phyloP scores from a whole-genome alignment of 805 yeast species.

The Nakazawaea holstii region DNA sequence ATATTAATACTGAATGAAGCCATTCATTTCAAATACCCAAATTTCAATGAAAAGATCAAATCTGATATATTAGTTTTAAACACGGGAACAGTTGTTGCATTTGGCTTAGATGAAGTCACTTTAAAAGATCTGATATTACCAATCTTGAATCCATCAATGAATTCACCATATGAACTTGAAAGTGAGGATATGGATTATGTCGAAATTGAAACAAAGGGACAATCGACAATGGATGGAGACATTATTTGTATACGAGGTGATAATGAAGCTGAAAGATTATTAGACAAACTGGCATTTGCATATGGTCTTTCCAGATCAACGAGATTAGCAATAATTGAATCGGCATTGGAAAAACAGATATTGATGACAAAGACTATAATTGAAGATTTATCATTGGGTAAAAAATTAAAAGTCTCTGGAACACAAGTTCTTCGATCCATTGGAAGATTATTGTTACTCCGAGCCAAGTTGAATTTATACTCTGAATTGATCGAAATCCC shows the following conservation, averaged over 20 bases:
- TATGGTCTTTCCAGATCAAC: constrained; percentile 86
- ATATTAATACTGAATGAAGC: constrained; percentile 65
- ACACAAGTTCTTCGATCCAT: constrained; percentile 62
- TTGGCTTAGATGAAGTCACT: constrained; percentile 67
- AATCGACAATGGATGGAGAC: constrained; percentile 52
- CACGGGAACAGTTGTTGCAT: constrained; percentile 77
- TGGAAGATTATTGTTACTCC: constrained; percentile 65
- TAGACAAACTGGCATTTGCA: constrained; percentile 86
- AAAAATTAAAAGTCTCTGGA: constrained; percentile 43
- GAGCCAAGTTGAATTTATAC: constrained; percentile 82
- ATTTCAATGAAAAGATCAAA: constrained; percentile 20
- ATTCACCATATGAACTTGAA: constrained; percentile 48
- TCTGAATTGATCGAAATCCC: constrained; percentile 90
- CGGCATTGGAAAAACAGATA: constrained; percentile 65
- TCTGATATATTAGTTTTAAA: constrained; percentile 63
- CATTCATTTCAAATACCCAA: constrained; percentile 41
- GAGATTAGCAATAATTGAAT: constrained; percentile 74
- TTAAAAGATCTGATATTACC: constrained; percentile 46
- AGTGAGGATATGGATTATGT: constrained; percentile 85
- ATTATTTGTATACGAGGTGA: constrained; percentile 58
- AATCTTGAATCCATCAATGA: constrained; percentile 41
- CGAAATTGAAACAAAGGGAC: constrained; percentile 26
- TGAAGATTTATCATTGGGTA: constrained; percentile 61
- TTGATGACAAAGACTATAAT: constrained; percentile 57
- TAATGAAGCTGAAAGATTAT: constrained; percentile 38